A percentile compares a stretch with the other conserved stretches of the same genome.
These are phyloP conservation scores for Dendrobium chrysotoxum DNA, from an alignment of 106 monocot genomes.

Conservation along the genomic window DNA sequence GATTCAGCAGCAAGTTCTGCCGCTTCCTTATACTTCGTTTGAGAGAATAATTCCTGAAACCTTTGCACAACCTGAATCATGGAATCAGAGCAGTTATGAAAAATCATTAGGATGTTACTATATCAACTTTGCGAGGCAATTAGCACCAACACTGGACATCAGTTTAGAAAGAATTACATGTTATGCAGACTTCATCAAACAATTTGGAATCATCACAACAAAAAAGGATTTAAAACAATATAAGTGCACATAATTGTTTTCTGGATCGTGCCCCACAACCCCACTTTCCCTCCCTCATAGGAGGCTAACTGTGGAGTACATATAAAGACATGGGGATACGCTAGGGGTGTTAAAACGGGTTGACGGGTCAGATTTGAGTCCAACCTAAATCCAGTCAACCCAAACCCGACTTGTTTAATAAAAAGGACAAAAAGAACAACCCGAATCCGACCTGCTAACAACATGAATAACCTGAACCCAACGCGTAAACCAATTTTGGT, in stretches of 20 bases:
- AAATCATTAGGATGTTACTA: background rate
- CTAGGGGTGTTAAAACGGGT: no score
- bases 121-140: background rate
- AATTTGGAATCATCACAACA: background rate
- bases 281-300: no score
- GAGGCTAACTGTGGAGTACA: no score
- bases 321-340: no score
- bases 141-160: background rate
- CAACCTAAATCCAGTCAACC: no score
- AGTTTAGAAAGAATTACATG: background rate
- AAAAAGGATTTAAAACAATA: background rate
- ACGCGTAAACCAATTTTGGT: no score
- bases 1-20: conserved; percentile 99
- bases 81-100: background rate
- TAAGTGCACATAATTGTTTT: background rate
- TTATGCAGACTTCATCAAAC: background rate
- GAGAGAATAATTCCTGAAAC: conserved; percentile 92
- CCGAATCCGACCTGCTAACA: no score
- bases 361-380: no score
- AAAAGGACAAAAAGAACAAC: no score
- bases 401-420: no score
- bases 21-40: conserved; percentile 98
- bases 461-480: no score
- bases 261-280: no score
- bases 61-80: conserved; percentile 82